These are phyloP conservation scores for Colletotrichum musicola DNA, from an alignment of 2,329 filamentous ascomycete genomes.

Conservation along the genomic window DNA sequence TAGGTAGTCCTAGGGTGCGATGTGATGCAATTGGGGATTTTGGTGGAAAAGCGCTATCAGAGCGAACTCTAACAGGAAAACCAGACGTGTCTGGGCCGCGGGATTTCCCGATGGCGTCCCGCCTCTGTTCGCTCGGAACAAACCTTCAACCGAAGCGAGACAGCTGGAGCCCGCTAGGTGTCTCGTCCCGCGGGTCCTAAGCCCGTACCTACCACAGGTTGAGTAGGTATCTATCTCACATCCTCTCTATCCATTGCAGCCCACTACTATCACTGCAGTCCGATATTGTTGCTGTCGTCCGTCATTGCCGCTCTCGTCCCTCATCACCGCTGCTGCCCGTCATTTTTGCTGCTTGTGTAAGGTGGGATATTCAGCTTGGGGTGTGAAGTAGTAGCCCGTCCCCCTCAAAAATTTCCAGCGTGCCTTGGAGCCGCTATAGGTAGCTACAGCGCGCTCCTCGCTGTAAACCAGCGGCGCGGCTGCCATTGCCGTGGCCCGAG, in stretches of 20 bases:
- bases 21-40: constrained; percentile 39
- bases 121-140: constrained; percentile 34
- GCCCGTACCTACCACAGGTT: background rate
- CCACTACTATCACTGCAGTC: too few relatives aligned
- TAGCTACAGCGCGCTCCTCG: constrained; percentile 2
- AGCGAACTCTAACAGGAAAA: constrained; percentile 37
- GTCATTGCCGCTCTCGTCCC: too few relatives aligned
- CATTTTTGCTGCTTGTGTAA: too few relatives aligned
- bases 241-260: background rate
- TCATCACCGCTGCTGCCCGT: too few relatives aligned
- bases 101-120: constrained; percentile 32
- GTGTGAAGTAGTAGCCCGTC: too few relatives aligned
- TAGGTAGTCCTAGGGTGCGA: constrained; percentile 23
- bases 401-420: too few relatives aligned
- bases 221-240: background rate
- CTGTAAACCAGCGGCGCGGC: constrained; percentile 1
- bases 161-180: constrained; percentile 9
- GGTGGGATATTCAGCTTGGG: too few relatives aligned
- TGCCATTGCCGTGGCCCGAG: constrained; percentile 17
- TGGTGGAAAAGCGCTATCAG: constrained; percentile 34
- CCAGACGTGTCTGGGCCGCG: constrained; percentile 38
- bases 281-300: too few relatives aligned
- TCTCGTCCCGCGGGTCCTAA: background rate
- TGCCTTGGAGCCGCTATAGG: background rate
- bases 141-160: constrained; percentile 36